A percentile compares a stretch with the other conserved stretches of the same genome.
phyloP scores from a whole-genome alignment of 2,329 filamentous ascomycete species.

The Lecanicillium sp. region DNA sequence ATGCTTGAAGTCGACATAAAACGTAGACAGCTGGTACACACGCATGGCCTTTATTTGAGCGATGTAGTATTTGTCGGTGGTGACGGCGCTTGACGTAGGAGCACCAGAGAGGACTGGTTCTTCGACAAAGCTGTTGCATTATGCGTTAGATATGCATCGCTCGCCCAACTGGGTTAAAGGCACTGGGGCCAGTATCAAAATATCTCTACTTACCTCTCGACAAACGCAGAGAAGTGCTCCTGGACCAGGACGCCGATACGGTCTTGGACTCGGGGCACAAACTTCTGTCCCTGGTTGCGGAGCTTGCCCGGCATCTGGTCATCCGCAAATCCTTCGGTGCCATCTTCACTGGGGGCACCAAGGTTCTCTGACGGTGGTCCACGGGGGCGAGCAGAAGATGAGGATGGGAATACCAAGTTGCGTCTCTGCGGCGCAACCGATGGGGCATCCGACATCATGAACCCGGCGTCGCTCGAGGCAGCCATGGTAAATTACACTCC shows the following conservation, averaged over 20 bases:
- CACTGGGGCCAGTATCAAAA: too few relatives aligned
- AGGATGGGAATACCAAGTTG: conserved; percentile 37
- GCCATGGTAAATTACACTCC: conserved; percentile 34
- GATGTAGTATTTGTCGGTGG: conserved; percentile 77
- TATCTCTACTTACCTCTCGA: conserved; percentile 54
- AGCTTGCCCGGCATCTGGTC: conserved; percentile 51
- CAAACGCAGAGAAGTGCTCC: conserved; percentile 70
- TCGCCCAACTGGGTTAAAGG: too few relatives aligned
- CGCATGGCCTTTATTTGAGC: conserved; percentile 75
- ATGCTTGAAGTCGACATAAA: conserved; percentile 85
- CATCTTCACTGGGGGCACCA: conserved; percentile 54
- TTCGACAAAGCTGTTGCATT: conserved; percentile 63
- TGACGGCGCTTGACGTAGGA: conserved; percentile 61
- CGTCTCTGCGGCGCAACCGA: conserved; percentile 35
- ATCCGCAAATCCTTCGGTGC: conserved; percentile 54
- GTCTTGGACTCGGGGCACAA: conserved; percentile 67
- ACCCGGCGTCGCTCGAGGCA: conserved; percentile 47
- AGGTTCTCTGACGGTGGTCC: conserved; percentile 56
- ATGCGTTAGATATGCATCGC: conserved; percentile 6
- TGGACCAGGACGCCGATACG: conserved; percentile 67
- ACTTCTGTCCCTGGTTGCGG: conserved; percentile 37
- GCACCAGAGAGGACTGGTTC: conserved; percentile 55
- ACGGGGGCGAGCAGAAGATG: conserved; percentile 44
- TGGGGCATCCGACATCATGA: conserved; percentile 49
- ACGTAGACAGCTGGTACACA: conserved; percentile 68